These are phyloP conservation scores for Diaporthe sp. DNA, from an alignment of 2,329 filamentous ascomycete species.

Conservation along the genomic window DNA sequence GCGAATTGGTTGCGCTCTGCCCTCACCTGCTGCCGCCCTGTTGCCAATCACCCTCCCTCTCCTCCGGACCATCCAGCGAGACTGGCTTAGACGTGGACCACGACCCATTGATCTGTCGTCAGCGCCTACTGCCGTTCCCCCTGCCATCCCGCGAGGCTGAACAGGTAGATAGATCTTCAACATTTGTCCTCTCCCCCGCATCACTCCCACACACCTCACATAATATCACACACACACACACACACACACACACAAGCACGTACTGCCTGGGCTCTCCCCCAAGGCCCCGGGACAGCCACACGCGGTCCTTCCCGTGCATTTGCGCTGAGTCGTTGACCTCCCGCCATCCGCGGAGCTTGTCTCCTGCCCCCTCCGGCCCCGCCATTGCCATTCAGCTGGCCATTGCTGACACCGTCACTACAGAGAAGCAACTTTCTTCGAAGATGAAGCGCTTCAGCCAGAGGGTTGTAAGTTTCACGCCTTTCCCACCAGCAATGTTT, in stretches of 20 bases:
- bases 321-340: constrained; percentile 18
- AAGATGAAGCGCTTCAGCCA: constrained; percentile 98
- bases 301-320: constrained; percentile 12
- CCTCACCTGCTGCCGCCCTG: constrained; percentile 28
- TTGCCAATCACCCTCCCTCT: constrained; percentile 28
- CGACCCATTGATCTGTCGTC: constrained; percentile 41
- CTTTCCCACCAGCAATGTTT: constrained; percentile 47
- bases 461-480: constrained; percentile 84
- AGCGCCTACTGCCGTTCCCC: constrained; percentile 41
- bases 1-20: constrained; percentile 37
- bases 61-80: constrained; percentile 35
- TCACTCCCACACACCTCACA: constrained; percentile 13
- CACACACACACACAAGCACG: neutral
- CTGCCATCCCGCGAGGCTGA: constrained; percentile 41
- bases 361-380: constrained; percentile 19
- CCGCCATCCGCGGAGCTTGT: constrained; percentile 18
- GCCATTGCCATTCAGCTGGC: constrained; percentile 28
- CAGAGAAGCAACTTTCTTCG: constrained; percentile 51
- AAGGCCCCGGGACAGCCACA: constrained; percentile 17
- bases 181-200: constrained; percentile 37
- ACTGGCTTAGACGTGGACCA: constrained; percentile 41
- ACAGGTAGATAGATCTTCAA: constrained; percentile 42
- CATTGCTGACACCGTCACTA: constrained; percentile 37
- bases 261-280: neutral
- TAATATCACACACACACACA: constrained; percentile 4